A percentile compares a stretch with the other conserved stretches of the same genome.
Conservation (phyloP, 2,329 filamentous ascomycete species). For the Penicillium sp. region DNA sequence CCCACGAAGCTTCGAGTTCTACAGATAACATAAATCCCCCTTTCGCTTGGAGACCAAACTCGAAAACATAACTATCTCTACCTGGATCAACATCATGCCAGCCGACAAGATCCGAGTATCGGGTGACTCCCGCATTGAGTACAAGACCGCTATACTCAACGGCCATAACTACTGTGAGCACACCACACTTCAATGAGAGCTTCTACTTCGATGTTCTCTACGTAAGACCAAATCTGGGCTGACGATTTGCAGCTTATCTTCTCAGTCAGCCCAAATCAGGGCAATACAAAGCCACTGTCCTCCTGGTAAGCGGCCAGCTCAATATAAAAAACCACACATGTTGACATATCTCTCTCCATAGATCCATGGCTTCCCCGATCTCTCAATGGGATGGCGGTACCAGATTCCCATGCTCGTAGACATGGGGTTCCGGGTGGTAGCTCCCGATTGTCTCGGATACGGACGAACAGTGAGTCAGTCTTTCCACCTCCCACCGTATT, state of each 20-base stretch:
- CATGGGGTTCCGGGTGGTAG: constrained; percentile 74
- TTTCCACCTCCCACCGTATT: not conserved
- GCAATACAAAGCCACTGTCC: constrained; percentile 51
- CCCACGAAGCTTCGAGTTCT: not conserved
- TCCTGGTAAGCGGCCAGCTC: constrained; percentile 46
- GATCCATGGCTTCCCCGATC: constrained; percentile 80
- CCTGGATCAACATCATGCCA: constrained; percentile 40
- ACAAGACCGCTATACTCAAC: constrained; percentile 62
- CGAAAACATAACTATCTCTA: not conserved
- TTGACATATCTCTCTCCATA: constrained; percentile 21
- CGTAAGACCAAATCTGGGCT: not conserved
- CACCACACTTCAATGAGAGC: not conserved
- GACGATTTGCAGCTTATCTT: constrained; percentile 47
- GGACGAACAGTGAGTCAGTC: constrained; percentile 60
- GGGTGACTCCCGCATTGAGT: constrained; percentile 64
- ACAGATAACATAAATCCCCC: not conserved
- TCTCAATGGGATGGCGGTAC: constrained; percentile 81
- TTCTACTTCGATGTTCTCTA: not conserved
- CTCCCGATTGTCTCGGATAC: constrained; percentile 84
- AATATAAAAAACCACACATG: not conserved
- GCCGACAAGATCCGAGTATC: constrained; percentile 61
- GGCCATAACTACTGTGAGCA: constrained; percentile 64
- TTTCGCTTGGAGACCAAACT: not conserved
- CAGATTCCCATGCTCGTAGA: constrained; percentile 75
- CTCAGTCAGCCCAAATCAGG: constrained; percentile 47